Conservation (phyloP, 208 protist species). For the Leishmania arabica region DNA sequence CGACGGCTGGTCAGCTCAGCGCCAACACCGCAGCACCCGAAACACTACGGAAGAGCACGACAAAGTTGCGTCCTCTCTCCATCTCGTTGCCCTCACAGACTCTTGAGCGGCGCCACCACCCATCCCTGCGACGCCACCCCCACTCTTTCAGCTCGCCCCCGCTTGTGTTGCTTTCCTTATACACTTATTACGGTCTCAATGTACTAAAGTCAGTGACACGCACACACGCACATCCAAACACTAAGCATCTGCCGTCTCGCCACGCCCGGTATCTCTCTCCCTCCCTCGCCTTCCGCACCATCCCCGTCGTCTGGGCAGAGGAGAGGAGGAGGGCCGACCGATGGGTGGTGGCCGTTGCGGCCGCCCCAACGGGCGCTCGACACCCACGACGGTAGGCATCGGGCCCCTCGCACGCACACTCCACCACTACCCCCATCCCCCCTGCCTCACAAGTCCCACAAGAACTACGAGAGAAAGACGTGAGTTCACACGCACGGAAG, state of each 20-base stretch:
- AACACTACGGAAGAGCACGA: background rate
- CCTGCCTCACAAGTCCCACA: too few relatives aligned
- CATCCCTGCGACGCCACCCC: too few relatives aligned
- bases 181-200: background rate
- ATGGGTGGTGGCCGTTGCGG: background rate
- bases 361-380: background rate
- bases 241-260: background rate
- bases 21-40: background rate
- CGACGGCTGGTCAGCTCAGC: background rate
- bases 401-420: background rate
- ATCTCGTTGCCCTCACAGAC: too few relatives aligned
- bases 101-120: too few relatives aligned
- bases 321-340: background rate
- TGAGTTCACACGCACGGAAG: too few relatives aligned
- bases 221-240: constrained; percentile 1
- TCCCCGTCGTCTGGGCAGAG: background rate
- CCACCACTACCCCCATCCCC: too few relatives aligned
- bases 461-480: too few relatives aligned
- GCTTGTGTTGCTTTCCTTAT: background rate
- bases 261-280: background rate
- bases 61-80: background rate
- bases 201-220: background rate
- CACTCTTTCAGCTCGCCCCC: background rate
- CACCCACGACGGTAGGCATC: background rate
- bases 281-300: background rate